Evolutionary conservation across 495 filamentous ascomycete genomes (phyloP).

Genomic region (Pseudomonodictys pantanalensis): DNA sequence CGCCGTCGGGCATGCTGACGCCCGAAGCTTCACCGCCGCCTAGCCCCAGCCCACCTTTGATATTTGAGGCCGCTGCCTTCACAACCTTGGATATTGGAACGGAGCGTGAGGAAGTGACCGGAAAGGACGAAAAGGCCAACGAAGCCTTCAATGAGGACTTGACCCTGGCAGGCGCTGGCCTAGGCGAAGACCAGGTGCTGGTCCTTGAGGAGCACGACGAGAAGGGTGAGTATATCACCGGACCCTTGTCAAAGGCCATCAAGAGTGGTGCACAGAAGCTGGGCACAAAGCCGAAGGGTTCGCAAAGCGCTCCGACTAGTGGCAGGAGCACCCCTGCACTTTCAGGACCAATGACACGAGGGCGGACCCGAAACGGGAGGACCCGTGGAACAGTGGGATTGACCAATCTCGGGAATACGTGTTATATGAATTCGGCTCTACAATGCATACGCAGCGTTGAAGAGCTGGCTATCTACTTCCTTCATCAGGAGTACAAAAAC

Average conservation of each 20-base stretch:
- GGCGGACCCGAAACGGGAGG: slow-evolving; percentile 63
- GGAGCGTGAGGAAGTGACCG: slow-evolving; percentile 66
- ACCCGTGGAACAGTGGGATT: slow-evolving; percentile 74
- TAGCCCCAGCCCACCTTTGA: slow-evolving; percentile 49
- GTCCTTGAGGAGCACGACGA: slow-evolving; percentile 73
- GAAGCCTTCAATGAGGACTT: slow-evolving; percentile 72
- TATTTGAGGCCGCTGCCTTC: slow-evolving; percentile 73
- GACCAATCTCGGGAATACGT: slow-evolving; percentile 91
- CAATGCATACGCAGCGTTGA: slow-evolving; percentile 90
- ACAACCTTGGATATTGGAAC: slow-evolving; percentile 60
- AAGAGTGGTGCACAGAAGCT: slow-evolving; percentile 42
- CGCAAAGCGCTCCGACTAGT: slow-evolving; percentile 39
- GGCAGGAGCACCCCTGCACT: slow-evolving; percentile 66
- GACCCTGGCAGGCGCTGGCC: slow-evolving; percentile 59
- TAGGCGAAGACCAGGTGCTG: slow-evolving; percentile 65
- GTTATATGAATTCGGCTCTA: slow-evolving; percentile 97
- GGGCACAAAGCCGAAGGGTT: slow-evolving; percentile 36
- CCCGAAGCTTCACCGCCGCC: slow-evolving; percentile 55
- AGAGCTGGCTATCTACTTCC: slow-evolving; percentile 87
- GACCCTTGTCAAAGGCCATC: slow-evolving; percentile 39
- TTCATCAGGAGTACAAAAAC: slow-evolving; percentile 64
- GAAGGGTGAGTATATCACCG: slow-evolving; percentile 64
- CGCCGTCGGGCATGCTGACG: slow-evolving; percentile 51
- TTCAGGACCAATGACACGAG: slow-evolving; percentile 56
- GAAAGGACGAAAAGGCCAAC: slow-evolving; percentile 70